Conservation (phyloP, 2,329 filamentous ascomycete species). For the Alternaria sp. region DNA sequence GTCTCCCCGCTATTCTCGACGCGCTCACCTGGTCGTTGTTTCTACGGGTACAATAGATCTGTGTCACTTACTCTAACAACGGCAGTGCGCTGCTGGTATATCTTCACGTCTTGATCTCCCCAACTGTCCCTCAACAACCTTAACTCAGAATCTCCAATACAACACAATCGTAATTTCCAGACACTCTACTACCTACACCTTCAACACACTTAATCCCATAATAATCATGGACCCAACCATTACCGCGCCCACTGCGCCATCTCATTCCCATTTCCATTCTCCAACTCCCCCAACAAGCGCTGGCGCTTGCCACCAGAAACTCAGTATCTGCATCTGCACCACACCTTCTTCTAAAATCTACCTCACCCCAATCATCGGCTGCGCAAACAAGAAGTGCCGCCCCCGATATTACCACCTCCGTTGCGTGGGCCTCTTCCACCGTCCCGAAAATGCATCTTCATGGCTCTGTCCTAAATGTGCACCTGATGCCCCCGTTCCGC, state of each 20-base stretch:
- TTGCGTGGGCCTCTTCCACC: not conserved
- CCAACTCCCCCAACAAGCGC: not conserved
- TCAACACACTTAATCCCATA: not conserved
- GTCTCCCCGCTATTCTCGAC: not conserved
- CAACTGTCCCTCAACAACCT: not conserved
- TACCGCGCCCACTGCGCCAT: not conserved
- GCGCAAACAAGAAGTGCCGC: not conserved
- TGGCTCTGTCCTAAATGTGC: slow-evolving; percentile 8
- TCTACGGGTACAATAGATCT: slow-evolving; percentile 2
- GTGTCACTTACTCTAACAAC: not conserved
- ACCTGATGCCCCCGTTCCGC: not conserved
- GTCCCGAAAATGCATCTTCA: not conserved
- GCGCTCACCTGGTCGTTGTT: not conserved
- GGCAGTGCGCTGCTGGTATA: not conserved
- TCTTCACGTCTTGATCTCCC: not conserved
- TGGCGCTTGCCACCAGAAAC: not conserved
- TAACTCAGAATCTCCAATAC: not conserved
- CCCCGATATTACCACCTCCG: slow-evolving; percentile 6
- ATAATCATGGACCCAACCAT: not conserved
- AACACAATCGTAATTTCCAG: not conserved
- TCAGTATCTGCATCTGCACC: slow-evolving; percentile 2
- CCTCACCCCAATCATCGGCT: slow-evolving; percentile 3
- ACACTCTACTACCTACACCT: not conserved
- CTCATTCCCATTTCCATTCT: not conserved
- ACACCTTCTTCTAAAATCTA: not conserved